Percentiles rank a stretch among this genome's conserved stretches.
Conservation (phyloP, 179 eudicot species). For the Corrigiola litoralis region DNA sequence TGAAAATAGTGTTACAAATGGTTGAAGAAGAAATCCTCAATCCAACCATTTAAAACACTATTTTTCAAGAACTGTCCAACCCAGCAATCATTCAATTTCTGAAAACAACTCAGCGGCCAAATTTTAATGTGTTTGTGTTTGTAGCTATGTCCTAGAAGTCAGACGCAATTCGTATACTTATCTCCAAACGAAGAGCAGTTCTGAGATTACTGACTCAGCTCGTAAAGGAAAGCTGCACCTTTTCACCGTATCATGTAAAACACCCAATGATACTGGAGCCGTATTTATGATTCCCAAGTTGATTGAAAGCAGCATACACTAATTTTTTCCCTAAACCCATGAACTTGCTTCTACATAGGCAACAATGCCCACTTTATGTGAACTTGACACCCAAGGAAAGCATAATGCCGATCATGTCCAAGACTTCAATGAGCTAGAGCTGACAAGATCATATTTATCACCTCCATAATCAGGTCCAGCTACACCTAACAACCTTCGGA, state of each 20-base stretch:
- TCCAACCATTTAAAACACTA: conserved; percentile 50
- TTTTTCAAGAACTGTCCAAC: conserved; percentile 37
- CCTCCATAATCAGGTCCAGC: background rate
- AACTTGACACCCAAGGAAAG: background rate
- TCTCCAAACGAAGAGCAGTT: conserved; percentile 2
- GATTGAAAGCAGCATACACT: background rate
- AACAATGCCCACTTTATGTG: background rate
- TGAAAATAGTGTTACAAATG: conserved; percentile 42
- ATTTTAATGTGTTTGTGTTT: conserved; percentile 8
- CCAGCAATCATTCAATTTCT: conserved; percentile 18
- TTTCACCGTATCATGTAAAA: background rate
- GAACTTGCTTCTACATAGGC: conserved; percentile 7
- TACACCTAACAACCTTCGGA: background rate
- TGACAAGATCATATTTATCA: conserved; percentile 3
- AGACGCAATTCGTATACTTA: background rate
- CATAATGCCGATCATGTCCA: background rate
- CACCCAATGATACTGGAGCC: background rate
- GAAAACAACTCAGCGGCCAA: conserved; percentile 12
- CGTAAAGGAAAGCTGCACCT: conserved; percentile 4
- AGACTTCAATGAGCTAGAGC: conserved; percentile 1
- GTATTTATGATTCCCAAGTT: background rate
- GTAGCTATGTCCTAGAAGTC: conserved; percentile 8
- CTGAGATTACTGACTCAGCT: background rate
- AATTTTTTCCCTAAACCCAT: conserved; percentile 4
- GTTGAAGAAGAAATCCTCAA: conserved; percentile 41